Evolutionary conservation across 495 filamentous ascomycete genomes (phyloP), one percentile per base, ranked within the genome.

Genomic region (Hypoxylon perforatum): DNA sequence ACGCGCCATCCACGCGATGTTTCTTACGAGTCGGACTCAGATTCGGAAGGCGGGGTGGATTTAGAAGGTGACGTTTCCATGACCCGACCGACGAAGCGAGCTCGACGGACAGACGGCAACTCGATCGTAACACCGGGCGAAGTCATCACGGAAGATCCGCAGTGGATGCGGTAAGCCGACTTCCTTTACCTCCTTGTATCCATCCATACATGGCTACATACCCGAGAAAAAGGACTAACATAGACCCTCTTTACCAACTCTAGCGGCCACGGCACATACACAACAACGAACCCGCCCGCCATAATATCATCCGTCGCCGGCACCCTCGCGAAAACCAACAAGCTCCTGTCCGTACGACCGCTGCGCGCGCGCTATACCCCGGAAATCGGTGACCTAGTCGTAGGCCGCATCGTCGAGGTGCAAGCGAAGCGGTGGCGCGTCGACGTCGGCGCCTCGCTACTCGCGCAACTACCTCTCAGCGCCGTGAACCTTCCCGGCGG

Each of bases 401-500:
- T 99, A 4, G 96, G 95, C 38, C 89, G 95, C 59, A 97, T 99
- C 66, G 87, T 94, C 62, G 91, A 94, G 72, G 95, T 98, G 14
- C 93, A 97, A 72, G 86, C 89, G 6, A 87, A 88, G 74, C 89
- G 94, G 23, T 99, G 95, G 95, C 91, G 90, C 63, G 94, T 98
- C 63, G 96, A 99, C 73, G 89, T 99, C 45, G 90, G 91, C 50
- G 89, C 90, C 17, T 89, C 92, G 0, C 85, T 94, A 35, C 88
- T 96, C 1, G 94, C 94, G 0, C 81, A 87, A 18, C 86, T 99
- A 0, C 93, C 92, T 5, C 85, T 99, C 5, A 88, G 85, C 49
- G 89, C 92, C 38, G 98, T 99, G 77, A 98, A 99, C 73, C 80
- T 98, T 1, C 96, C 95, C 8, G 95, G 95, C 48, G 94, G 95